Base-by-base conservation (phyloP, 305 asterid species). In the Ilex paraguariensis region DNA sequence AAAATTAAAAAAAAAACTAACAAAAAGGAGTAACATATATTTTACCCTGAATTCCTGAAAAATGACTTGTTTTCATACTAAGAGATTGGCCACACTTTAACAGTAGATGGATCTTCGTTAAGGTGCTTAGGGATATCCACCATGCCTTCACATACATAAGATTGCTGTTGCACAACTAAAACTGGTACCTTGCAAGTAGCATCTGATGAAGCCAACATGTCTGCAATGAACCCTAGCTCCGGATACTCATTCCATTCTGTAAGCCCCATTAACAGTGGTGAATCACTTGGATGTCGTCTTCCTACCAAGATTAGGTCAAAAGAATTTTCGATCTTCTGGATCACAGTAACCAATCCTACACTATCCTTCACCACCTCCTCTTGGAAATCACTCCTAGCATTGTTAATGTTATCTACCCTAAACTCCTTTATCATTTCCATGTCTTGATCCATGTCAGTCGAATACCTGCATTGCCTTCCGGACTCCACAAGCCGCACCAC, bases 181-280 rank as follows among this genome's bases (percentile, higher is more conserved):
- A 81, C 69, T 5, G 79, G 64, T 1, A 69, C 77, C 21, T 55
- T 60, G 39, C 64, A 64, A 31, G 52, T 55, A 2, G 28, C 28
- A 54, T 77, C 77, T 52, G 69, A 40, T 3, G 73, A 59, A 3
- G 72, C 72, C 33, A 81, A 32, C 79, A 81, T 68, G 45, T 76
- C 82, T 31, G 78, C 87, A 3, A 81, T 54, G 31, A 46, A 33
- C 28, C 87, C 87, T 53, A 81, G 49, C 68, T 78, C 87, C 7
- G 84, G 79, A 45, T 52, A 71, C 69, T 78, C 87, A 39, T 74
- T 70, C 87, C 87, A 81, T 12, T 70, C 84, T 5, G 42, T 8
- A 8, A 36, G 42, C 42, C 87, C 80, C 0, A 58, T 61, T 62
- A 81, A 52, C 62, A 76, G 48, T 28, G 69, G 56, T 0, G 77